These are phyloP conservation scores for Corynespora cassiicola DNA, from an alignment of 2,329 filamentous ascomycete species.

Conservation along the genomic window DNA sequence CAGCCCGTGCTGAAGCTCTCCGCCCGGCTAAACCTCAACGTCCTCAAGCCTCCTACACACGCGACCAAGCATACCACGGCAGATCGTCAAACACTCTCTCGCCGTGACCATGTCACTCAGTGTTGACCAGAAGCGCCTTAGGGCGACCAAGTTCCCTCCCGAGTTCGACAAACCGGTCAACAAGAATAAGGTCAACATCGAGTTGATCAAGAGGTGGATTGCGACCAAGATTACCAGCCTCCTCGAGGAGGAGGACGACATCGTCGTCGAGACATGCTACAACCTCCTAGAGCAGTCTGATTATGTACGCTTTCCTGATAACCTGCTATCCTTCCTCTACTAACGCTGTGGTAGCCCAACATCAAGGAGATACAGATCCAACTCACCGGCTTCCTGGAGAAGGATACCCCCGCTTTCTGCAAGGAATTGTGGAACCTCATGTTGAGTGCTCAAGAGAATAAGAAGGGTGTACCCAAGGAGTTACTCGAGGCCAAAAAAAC, in stretches of 20 bases:
- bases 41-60: too few species aligned
- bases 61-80: too few species aligned
- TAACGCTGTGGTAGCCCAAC: slow-evolving; percentile 70
- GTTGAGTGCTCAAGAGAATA: slow-evolving; percentile 85
- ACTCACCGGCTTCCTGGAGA: slow-evolving; percentile 92
- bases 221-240: slow-evolving; percentile 85
- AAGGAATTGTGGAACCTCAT: slow-evolving; percentile 93
- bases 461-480: slow-evolving; percentile 92
- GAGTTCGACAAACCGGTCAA: slow-evolving; percentile 97
- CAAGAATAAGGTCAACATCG: slow-evolving; percentile 94
- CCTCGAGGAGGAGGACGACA: slow-evolving; percentile 91
- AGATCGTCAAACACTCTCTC: slow-evolving; percentile 1
- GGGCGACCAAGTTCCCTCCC: slow-evolving; percentile 89
- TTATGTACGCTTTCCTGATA: slow-evolving; percentile 65
- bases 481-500: slow-evolving; percentile 94
- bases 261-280: slow-evolving; percentile 85
- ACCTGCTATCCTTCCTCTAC: slow-evolving; percentile 4
- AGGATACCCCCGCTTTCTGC: slow-evolving; percentile 87
- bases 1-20: too few species aligned
- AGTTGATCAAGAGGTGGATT: slow-evolving; percentile 99
- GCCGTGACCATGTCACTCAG: slow-evolving; percentile 72
- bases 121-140: slow-evolving; percentile 87
- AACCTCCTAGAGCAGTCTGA: slow-evolving; percentile 74
- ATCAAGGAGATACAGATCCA: slow-evolving; percentile 96
- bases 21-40: too few species aligned